Base-by-base conservation (phyloP, 129 eudicot genomes). In the Helianthus annuus region DNA sequence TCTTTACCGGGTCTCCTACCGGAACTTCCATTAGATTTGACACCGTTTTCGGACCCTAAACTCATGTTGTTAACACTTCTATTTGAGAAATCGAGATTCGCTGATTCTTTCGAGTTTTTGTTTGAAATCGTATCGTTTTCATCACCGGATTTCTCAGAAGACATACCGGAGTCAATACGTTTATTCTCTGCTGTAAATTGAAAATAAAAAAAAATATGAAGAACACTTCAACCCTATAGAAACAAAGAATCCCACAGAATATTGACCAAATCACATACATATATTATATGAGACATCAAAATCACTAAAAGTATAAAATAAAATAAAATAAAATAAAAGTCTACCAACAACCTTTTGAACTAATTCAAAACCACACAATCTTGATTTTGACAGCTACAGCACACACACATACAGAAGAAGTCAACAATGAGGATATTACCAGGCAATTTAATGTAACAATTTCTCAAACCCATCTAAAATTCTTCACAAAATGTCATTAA, bases 111-210 rank as follows among this genome's bases (percentile, higher is more conserved):
- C 10, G 81, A 65, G 57, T 66, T 60, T 72, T 75, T 79, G 49
- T 83, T 79, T 49, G 80, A 38, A 69, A 68, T 59, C 46, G 17
- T 72, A 36, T 60, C 89, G 72, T 85, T 88, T 79, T 86, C 94
- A 73, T 88, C 94, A 58, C 78, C 85, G 13, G 88, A 82, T 75
- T 82, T 92, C 69, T 74, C 85, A 9, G 86, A 85, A 46, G 79
- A 79, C 73, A 74, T 61, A 58, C 82, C 84, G 45, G 77, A 82
- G 71, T 75, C 96, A 52, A 64, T 76, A 73, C 69, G 83, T 59
- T 74, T 79, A 71, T 81, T 91, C 56, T 68, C 84, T 32, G 89
- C 96, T 95, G 96, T 60, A 88, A 73, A 46, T 16, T 48, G 32
- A 69, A 69, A 48, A 60, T 9, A 12, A 69, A 57, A 64, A 2